Conservation (phyloP, 352 stramenopile species). For the Phytopythium vexans region DNA sequence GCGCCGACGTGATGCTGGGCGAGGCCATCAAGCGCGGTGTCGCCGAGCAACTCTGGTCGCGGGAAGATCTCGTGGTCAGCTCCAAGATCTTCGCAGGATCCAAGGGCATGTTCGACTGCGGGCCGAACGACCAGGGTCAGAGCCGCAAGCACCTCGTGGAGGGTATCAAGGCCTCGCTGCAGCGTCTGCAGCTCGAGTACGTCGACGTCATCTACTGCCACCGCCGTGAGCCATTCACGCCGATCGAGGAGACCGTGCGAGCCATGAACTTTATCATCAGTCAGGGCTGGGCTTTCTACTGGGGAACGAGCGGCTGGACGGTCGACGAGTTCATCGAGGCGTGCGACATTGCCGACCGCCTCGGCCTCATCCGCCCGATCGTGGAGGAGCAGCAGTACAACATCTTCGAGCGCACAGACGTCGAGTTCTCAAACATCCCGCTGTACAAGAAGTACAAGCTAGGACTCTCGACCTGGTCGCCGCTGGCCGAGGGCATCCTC, state of each 20-base stretch:
- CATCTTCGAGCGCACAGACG: constrained; percentile 45
- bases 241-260: no score
- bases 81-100: constrained; percentile 38
- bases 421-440: constrained; percentile 42
- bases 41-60: constrained; percentile 16
- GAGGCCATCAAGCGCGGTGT: constrained; percentile 38
- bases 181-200: no score
- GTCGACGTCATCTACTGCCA: no score
- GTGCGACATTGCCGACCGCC: constrained; percentile 16
- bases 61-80: constrained; percentile 47
- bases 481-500: constrained; percentile 39
- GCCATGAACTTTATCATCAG: no score
- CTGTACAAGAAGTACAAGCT: constrained; percentile 52
- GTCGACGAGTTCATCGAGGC: constrained; percentile 38
- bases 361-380: constrained; percentile 12
- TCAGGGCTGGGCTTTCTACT: no score
- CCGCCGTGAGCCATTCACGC: no score
- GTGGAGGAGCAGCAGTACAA: constrained; percentile 60
- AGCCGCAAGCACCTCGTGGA: constrained; percentile 10
- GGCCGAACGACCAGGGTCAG: constrained; percentile 4
- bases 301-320: constrained; percentile 16
- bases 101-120: constrained; percentile 28
- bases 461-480: constrained; percentile 18
- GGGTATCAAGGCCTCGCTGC: constrained; percentile 14
- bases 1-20: constrained; percentile 33